Base-by-base conservation (phyloP, 306 rosid genomes). In the Clitoria ternatea region DNA sequence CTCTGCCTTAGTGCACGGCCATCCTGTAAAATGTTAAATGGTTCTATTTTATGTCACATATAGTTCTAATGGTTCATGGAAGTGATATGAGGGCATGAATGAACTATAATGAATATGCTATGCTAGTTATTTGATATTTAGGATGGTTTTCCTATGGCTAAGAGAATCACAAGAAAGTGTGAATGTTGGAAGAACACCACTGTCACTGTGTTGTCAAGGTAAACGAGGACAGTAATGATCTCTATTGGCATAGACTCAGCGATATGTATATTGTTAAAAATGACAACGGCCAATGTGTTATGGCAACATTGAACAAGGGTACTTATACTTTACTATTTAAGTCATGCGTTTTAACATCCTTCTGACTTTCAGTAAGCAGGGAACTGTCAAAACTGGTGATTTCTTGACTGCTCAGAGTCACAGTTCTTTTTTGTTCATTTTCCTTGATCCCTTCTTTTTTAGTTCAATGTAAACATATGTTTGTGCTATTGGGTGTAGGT, bases 401-500 rank as follows among this genome's bases (percentile, higher is more conserved):
- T 17, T 61, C 2, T 67, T 55, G 50, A 66, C 26, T 48, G 67
- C 43, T 7, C 2, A 9, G 1, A 27, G 67, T 63, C 33, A 4
- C 3, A 4, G 56, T 77, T 74, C 36, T 54, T 62, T 49, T 23
- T n/a, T 69, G 36, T 70, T 65, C 33, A 3, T 49, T 17, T 29
- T 66, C 37, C 19, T 8, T 48, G 0, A 4, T 47, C 7, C 19
- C 33, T 19, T 48, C 5, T 8, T 35, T 20, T 43, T 52, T 9
- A 35, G 39, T 40, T 29, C 7, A 32, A 13, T 64, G 47, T 45
- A 14, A 12, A 13, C 5, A 12, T 76, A 14, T 17, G 6, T 52
- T 63, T 43, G 8, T 66, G 57, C 18, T 68, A 4, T 75, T 66
- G 45, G 55, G 59, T 79, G 68, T 26, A 88, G 97, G 80, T 80